Conservation (phyloP, 495 filamentous ascomycete genomes). For the Pseudevernia furfuracea region DNA sequence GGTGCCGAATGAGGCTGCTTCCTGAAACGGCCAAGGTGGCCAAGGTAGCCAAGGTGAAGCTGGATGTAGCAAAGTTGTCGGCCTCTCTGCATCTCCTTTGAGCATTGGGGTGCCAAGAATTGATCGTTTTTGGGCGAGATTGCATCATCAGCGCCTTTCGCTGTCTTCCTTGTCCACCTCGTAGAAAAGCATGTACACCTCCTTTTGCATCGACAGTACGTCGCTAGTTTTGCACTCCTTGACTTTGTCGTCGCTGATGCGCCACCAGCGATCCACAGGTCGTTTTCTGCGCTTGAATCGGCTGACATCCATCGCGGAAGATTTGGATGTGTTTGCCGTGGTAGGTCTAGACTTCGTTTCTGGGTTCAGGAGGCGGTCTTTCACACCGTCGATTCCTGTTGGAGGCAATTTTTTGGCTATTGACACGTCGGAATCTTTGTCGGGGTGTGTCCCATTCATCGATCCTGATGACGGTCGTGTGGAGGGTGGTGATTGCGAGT, state of each 20-base stretch:
- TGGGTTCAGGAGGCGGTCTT: conserved; percentile 2
- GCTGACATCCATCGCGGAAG: conserved; percentile 11
- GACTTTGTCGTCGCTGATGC: conserved; percentile 95
- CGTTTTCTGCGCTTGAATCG: conserved; percentile 42
- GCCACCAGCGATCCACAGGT: conserved; percentile 79
- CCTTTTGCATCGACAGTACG: conserved; percentile 85
- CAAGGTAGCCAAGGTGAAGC: background rate
- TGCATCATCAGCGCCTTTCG: background rate
- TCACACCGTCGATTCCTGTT: background rate
- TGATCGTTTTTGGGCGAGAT: background rate
- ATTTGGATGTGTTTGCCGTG: conserved; percentile 10
- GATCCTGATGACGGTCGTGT: conserved; percentile 23
- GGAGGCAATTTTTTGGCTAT: background rate
- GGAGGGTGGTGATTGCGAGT: conserved; percentile 25
- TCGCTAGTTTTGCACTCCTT: conserved; percentile 89
- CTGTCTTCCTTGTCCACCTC: conserved; percentile 52
- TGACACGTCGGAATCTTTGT: conserved; percentile 2
- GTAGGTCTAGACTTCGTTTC: conserved; percentile 7
- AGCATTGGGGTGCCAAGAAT: background rate
- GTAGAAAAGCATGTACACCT: conserved; percentile 96
- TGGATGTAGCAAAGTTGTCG: background rate
- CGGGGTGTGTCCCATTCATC: background rate
- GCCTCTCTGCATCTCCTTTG: background rate
- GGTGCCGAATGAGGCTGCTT: background rate
- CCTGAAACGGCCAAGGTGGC: background rate